phyloP scores from a whole-genome alignment of 1,139 yeast species.

The Kodamaea ohmeri region DNA sequence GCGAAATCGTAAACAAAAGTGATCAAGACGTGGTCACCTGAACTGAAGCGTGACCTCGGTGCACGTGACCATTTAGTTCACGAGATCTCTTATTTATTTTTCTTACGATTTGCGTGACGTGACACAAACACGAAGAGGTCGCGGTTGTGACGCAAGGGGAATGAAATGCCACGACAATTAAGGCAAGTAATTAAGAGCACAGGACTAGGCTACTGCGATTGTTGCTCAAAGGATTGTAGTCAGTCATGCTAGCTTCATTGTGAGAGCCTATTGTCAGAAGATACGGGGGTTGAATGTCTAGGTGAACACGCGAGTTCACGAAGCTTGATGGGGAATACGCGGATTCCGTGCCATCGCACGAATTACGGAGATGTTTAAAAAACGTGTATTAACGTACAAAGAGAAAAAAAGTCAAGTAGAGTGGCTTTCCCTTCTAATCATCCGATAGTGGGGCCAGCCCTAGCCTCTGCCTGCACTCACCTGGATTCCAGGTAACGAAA shows the following conservation, averaged over 20 bases:
- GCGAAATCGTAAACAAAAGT: slow-evolving; percentile 3
- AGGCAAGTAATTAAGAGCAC: neutral
- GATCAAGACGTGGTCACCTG: neutral
- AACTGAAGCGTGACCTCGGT: neutral
- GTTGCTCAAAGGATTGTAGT: too few relatives aligned
- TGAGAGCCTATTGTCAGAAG: too few relatives aligned
- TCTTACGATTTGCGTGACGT: neutral
- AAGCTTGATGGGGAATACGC: neutral
- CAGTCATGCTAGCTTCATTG: too few relatives aligned
- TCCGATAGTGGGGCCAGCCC: slow-evolving; percentile 4
- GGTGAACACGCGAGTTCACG: too few relatives aligned
- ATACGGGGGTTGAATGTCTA: too few relatives aligned
- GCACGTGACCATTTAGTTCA: neutral
- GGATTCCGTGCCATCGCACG: neutral
- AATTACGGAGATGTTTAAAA: neutral
- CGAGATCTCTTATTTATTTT: neutral
- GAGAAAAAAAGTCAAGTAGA: slow-evolving; percentile 3
- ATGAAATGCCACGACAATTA: neutral
- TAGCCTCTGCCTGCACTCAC: slow-evolving; percentile 5
- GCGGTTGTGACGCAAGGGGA: slow-evolving; percentile 2
- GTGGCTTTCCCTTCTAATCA: slow-evolving; percentile 2
- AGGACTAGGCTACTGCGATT: too few relatives aligned
- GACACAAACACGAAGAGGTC: slow-evolving; percentile 1
- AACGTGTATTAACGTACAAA: neutral
- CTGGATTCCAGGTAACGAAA: slow-evolving; percentile 3